Conservation (phyloP, 2,329 filamentous ascomycete species). For the Alternaria alternata region DNA sequence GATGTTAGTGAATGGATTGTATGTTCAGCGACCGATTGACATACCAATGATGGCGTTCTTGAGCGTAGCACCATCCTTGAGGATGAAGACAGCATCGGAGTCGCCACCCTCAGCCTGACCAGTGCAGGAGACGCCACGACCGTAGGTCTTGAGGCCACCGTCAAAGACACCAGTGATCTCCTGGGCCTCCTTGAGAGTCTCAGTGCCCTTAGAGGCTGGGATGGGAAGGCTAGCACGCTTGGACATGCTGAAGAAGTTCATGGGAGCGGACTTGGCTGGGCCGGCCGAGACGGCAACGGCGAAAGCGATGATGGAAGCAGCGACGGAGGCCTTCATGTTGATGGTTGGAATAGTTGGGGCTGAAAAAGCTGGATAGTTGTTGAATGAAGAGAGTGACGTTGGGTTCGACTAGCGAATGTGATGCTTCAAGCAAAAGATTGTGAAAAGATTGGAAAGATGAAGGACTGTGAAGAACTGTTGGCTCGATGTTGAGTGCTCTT, state of each 20-base stretch:
- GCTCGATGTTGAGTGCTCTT: conserved; percentile 26
- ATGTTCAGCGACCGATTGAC: not conserved
- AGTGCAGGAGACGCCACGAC: conserved; percentile 50
- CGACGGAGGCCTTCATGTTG: conserved; percentile 46
- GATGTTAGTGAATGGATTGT: not conserved
- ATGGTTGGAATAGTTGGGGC: conserved; percentile 12
- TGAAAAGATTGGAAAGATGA: conserved; percentile 13
- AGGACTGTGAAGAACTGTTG: conserved; percentile 23
- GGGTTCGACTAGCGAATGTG: conserved; percentile 27
- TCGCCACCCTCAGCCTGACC: conserved; percentile 56
- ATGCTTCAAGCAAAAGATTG: conserved; percentile 33
- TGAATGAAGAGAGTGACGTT: conserved; percentile 22
- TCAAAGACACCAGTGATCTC: conserved; percentile 39
- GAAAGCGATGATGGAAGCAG: conserved; percentile 38
- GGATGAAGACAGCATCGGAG: conserved; percentile 61
- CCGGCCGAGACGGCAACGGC: conserved; percentile 39
- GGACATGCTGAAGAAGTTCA: conserved; percentile 31
- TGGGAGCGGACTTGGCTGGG: conserved; percentile 24
- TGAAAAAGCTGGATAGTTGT: conserved; percentile 16
- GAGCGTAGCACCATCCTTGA: conserved; percentile 60
- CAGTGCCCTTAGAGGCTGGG: conserved; percentile 38
- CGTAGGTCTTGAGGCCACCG: conserved; percentile 46
- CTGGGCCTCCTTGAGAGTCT: conserved; percentile 36
- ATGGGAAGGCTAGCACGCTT: conserved; percentile 45
- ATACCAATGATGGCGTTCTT: conserved; percentile 63